A percentile compares a stretch with the other conserved stretches of the same genome.
Evolutionary conservation across 192 early-diverging fungal species (phyloP).

Genomic region (Coemansia sp.): DNA sequence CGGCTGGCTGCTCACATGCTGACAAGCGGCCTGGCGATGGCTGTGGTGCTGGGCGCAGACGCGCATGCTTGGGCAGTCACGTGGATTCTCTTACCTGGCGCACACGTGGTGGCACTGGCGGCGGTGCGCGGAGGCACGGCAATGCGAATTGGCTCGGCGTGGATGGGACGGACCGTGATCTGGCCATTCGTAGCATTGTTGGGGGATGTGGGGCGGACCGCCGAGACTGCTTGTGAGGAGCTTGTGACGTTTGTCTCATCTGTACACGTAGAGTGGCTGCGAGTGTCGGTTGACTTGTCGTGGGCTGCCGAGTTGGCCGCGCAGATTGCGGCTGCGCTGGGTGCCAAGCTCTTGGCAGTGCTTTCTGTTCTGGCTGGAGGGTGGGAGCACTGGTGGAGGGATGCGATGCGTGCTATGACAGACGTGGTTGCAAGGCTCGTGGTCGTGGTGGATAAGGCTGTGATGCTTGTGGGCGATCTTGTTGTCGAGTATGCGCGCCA

Average conservation of each 20-base stretch:
- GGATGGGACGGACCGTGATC: not conserved
- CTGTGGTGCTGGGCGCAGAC: not conserved
- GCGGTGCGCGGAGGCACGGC: not conserved
- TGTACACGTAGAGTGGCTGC: no score
- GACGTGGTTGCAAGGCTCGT: slow-evolving; percentile 33
- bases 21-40: not conserved
- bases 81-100: not conserved
- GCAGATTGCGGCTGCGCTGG: not conserved
- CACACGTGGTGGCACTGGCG: not conserved
- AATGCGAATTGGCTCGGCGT: not conserved
- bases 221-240: not conserved
- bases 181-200: no score
- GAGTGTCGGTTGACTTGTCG: not conserved
- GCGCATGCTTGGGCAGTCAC: not conserved
- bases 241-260: not conserved
- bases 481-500: slow-evolving; percentile 33
- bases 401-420: slow-evolving; percentile 21
- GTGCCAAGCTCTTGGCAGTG: slow-evolving; percentile 16
- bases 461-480: slow-evolving; percentile 24
- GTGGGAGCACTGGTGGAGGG: slow-evolving; percentile 11
- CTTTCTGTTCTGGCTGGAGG: no score
- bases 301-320: not conserved
- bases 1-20: not conserved
- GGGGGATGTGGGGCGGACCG: no score
- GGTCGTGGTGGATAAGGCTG: slow-evolving; percentile 15